A percentile compares a stretch with the other conserved stretches of the same genome.
phyloP scores from a whole-genome alignment of 345 rosid species.

The Eucalyptus victrix region DNA sequence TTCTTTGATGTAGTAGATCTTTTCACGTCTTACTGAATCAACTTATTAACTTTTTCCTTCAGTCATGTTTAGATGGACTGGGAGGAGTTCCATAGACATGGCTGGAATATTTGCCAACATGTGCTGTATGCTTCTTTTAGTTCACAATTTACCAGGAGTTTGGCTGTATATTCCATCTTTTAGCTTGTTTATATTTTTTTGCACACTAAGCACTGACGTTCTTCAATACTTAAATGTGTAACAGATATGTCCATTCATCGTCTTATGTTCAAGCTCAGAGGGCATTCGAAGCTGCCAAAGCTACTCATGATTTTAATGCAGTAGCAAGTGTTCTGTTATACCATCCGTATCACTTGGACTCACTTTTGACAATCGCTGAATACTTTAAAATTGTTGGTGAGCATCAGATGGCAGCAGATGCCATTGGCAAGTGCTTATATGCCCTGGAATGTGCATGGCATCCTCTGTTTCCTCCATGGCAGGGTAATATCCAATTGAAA shows the following conservation, averaged over 20 bases:
- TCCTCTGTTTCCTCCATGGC: conserved; percentile 67
- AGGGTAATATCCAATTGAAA: conserved; percentile 66
- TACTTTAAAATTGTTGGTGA: conserved; percentile 78
- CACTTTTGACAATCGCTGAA: conserved; percentile 89
- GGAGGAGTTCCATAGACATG: neutral
- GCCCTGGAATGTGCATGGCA: conserved; percentile 91
- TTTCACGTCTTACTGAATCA: neutral
- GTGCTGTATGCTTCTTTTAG: neutral
- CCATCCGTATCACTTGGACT: conserved; percentile 81
- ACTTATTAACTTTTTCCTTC: neutral
- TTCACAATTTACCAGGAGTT: neutral
- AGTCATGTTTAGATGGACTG: neutral
- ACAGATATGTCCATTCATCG: conserved; percentile 45
- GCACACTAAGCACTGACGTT: neutral
- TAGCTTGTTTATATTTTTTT: neutral
- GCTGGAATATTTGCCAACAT: neutral
- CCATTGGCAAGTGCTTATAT: conserved; percentile 66
- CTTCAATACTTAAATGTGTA: neutral
- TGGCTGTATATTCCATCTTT: neutral
- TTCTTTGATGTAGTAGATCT: neutral
- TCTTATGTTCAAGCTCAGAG: conserved; percentile 66
- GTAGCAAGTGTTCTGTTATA: conserved; percentile 53
- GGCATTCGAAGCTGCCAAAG: conserved; percentile 75
- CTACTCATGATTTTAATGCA: conserved; percentile 73
- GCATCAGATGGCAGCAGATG: conserved; percentile 81